Percentiles rank a stretch among this genome's conserved stretches.
These are phyloP conservation scores for Pseudopediastrum boryanum DNA, from an alignment of 139 green algal species.

Conservation along the genomic window DNA sequence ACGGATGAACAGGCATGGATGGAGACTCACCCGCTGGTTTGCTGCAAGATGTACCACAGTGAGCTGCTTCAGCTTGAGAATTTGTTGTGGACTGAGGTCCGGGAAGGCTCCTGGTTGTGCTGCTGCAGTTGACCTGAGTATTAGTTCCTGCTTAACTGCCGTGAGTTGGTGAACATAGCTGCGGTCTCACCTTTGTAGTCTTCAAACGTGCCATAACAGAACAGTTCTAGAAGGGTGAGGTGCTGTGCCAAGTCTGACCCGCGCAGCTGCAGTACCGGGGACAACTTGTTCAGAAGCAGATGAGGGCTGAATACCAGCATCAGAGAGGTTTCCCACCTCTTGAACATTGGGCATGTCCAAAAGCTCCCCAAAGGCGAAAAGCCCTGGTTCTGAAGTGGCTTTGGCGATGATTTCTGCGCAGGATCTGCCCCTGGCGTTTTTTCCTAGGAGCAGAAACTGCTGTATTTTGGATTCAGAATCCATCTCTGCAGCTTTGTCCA, in stretches of 20 bases:
- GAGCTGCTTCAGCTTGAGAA: constrained; percentile 87
- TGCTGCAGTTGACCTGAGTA: constrained; percentile 3
- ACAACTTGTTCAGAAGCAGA: not conserved
- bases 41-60: constrained; percentile 74
- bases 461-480: constrained; percentile 66
- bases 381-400: constrained; percentile 75
- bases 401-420: constrained; percentile 71
- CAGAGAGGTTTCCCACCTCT: constrained; percentile 57
- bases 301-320: not conserved
- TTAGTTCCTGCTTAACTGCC: constrained; percentile 4
- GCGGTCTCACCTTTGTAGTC: constrained; percentile 72
- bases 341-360: constrained; percentile 72
- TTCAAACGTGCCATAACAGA: constrained; percentile 82
- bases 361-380: constrained; percentile 92
- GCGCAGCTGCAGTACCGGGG: constrained; percentile 19
- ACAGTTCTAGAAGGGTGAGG: constrained; percentile 73
- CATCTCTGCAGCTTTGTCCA: too few species aligned
- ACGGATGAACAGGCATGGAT: not conserved
- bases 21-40: constrained; percentile 55
- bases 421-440: constrained; percentile 56
- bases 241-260: constrained; percentile 40
- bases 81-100: constrained; percentile 54
- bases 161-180: constrained; percentile 7
- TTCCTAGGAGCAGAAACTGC: constrained; percentile 76
- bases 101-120: constrained; percentile 42